These are phyloP conservation scores for Stylosanthes scabra DNA, from an alignment of 331 rosid genomes.

Conservation along the genomic window DNA sequence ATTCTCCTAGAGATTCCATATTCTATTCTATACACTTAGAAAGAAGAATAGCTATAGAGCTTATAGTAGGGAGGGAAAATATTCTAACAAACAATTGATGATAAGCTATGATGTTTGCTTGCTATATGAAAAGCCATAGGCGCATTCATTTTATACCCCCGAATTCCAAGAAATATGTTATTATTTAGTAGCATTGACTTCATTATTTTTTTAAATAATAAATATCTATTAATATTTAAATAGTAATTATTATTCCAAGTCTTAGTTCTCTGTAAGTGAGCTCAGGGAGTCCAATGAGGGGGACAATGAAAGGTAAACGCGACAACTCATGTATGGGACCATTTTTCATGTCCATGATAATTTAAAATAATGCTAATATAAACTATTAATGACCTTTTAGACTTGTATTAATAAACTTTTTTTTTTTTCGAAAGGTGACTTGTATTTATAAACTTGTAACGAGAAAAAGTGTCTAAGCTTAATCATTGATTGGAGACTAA, in stretches of 20 bases:
- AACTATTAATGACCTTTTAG: slow-evolving; percentile 36
- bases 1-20: slow-evolving; percentile 74
- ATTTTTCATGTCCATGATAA: slow-evolving; percentile 58
- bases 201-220: slow-evolving; percentile 42
- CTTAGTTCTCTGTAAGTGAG: slow-evolving; percentile 65
- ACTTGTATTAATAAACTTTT: no score
- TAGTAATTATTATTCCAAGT: slow-evolving; percentile 58
- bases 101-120: slow-evolving; percentile 47
- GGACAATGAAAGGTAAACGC: slow-evolving; percentile 53
- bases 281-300: slow-evolving; percentile 70
- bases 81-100: no score
- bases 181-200: slow-evolving; percentile 57
- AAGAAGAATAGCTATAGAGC: no score
- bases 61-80: no score
- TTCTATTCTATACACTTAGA: slow-evolving; percentile 28
- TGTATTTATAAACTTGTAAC: slow-evolving; percentile 34
- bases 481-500: slow-evolving; percentile 57
- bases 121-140: slow-evolving; percentile 31
- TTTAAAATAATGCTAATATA: slow-evolving; percentile 42
- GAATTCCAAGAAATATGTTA: slow-evolving; percentile 42
- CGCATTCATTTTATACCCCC: slow-evolving; percentile 73
- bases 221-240: slow-evolving; percentile 30
- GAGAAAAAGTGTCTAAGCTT: slow-evolving; percentile 39
- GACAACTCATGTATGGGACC: slow-evolving; percentile 71
- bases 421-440: no score